Percentiles rank a stretch among this genome's conserved stretches.
Conservation (phyloP, 257 asterid genomes). For the Ilex asprella region DNA sequence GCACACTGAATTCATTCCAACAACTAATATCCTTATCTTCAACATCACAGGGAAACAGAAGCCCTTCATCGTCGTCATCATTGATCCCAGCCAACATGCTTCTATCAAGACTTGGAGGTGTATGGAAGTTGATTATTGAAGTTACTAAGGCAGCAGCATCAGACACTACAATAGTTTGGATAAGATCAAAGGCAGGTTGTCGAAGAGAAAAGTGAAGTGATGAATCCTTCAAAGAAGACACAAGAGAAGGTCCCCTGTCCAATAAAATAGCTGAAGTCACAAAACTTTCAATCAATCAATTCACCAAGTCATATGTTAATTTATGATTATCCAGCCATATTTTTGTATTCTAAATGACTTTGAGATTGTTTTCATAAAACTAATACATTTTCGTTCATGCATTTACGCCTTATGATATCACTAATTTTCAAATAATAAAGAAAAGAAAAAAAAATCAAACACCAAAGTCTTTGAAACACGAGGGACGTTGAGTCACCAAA, state of each 20-base stretch:
- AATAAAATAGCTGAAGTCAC: constrained; percentile 14
- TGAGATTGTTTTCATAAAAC: too few relatives aligned
- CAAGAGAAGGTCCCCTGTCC: constrained; percentile 88
- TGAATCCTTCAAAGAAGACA: constrained; percentile 70
- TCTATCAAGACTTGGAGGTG: constrained; percentile 47
- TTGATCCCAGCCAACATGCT: constrained; percentile 22
- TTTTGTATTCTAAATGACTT: too few relatives aligned
- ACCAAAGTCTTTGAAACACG: too few relatives aligned
- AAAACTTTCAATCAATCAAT: neutral
- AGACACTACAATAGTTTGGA: constrained; percentile 69
- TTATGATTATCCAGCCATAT: too few relatives aligned
- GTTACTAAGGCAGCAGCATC: constrained; percentile 87
- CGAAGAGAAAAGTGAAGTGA: constrained; percentile 82
- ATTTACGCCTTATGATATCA: too few relatives aligned
- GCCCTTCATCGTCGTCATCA: constrained; percentile 56
- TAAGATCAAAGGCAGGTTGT: constrained; percentile 91
- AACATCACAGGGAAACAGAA: constrained; percentile 32
- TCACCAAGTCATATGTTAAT: neutral
- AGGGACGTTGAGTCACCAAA: too few relatives aligned
- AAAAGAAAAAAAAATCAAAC: too few relatives aligned
- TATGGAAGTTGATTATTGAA: constrained; percentile 43
- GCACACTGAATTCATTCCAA: constrained; percentile 73
- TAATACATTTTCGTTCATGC: too few relatives aligned
- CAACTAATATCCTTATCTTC: constrained; percentile 56
- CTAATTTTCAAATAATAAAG: too few relatives aligned